Conservation (phyloP, 2,329 filamentous ascomycete species). For the Cytospora paraplurivora region DNA sequence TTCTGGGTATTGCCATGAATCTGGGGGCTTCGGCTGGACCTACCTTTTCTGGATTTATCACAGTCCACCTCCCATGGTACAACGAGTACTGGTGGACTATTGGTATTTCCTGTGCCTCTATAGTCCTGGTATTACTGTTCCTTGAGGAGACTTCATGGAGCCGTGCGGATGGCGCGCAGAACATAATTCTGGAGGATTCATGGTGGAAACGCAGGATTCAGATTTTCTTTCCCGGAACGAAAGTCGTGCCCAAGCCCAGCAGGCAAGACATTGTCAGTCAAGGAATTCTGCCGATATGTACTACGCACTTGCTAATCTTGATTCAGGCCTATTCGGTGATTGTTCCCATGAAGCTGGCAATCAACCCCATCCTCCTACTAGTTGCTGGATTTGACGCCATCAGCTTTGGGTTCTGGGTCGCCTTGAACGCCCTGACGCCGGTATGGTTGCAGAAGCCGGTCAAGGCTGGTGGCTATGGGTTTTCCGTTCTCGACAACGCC, state of each 20-base stretch:
- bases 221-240: conserved; percentile 37
- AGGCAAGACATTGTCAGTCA: conserved; percentile 28
- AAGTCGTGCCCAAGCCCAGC: conserved; percentile 26
- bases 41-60: conserved; percentile 45
- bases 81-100: conserved; percentile 48
- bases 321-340: conserved; percentile 26
- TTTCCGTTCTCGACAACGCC: conserved; percentile 43
- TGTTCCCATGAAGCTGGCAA: conserved; percentile 34
- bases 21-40: conserved; percentile 42
- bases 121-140: conserved; percentile 41
- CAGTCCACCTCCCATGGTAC: conserved; percentile 39
- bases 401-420: conserved; percentile 47
- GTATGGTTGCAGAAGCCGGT: conserved; percentile 44
- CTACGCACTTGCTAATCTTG: neutral
- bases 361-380: conserved; percentile 42
- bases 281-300: rapidly evolving
- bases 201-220: conserved; percentile 35
- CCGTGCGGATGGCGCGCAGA: conserved; percentile 32
- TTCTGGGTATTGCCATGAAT: conserved; percentile 40
- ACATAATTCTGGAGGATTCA: conserved; percentile 28
- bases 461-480: conserved; percentile 45
- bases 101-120: conserved; percentile 39
- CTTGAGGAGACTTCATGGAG: conserved; percentile 44
- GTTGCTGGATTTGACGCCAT: conserved; percentile 45
- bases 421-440: conserved; percentile 42